Percentiles rank a stretch among this genome's conserved stretches.
Evolutionary conservation across 192 early-diverging fungal species (phyloP).

Genomic region (Podila epigama): DNA sequence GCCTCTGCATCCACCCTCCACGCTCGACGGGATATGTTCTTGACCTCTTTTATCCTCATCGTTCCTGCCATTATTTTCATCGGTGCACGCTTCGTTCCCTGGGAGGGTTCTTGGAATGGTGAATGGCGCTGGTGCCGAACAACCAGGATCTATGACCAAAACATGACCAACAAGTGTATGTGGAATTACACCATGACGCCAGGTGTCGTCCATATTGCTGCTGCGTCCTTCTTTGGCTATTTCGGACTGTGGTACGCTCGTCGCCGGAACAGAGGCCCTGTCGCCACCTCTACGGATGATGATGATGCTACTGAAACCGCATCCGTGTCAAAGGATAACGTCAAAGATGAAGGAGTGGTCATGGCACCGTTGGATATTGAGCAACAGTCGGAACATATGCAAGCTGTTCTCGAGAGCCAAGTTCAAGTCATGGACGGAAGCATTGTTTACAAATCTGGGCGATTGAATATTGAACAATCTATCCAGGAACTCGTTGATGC

Average conservation of each 20-base stretch:
- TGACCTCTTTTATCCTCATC: background rate
- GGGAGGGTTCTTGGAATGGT: constrained; percentile 2
- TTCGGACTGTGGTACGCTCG: background rate
- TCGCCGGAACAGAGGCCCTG: background rate
- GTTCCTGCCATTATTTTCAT: background rate
- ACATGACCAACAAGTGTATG: constrained; percentile 27
- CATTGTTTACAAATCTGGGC: background rate
- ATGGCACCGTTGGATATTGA: background rate
- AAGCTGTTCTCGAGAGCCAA: background rate
- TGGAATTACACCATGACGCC: constrained; percentile 18
- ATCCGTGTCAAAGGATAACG: too few relatives aligned
- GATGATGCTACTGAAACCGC: background rate
- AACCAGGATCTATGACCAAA: constrained; percentile 5
- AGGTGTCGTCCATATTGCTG: background rate
- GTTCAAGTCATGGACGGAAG: background rate
- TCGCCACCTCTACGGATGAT: background rate
- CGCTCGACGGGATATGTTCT: background rate
- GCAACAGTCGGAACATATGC: background rate
- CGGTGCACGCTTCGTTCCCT: background rate
- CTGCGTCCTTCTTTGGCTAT: background rate
- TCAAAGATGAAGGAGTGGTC: background rate
- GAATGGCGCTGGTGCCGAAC: constrained; percentile 11
- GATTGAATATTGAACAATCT: background rate
- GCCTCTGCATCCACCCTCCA: background rate
- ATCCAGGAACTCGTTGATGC: background rate